These are phyloP conservation scores for Gossypium lobatum DNA, from an alignment of 441 rosid species.

Conservation along the genomic window DNA sequence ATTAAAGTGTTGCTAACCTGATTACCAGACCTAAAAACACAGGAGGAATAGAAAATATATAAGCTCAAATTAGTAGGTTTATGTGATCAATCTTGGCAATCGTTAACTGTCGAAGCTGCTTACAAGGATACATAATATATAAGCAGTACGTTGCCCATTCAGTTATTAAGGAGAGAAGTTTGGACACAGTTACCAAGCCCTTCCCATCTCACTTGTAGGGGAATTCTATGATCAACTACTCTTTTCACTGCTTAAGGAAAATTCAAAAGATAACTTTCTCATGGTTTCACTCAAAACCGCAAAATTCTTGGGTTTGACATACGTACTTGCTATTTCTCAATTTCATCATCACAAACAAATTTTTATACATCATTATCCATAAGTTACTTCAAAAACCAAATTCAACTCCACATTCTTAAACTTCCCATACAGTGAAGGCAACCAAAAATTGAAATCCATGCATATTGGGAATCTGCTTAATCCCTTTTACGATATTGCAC, in stretches of 20 bases:
- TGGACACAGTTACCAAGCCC: not conserved
- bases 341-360: not conserved
- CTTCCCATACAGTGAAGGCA: not conserved
- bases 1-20: not conserved
- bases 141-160: conserved; percentile 22
- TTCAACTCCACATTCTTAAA: conserved; percentile 1
- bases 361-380: not conserved
- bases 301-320: not conserved
- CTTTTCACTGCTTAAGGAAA: not conserved
- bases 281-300: not conserved
- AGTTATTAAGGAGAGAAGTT: conserved; percentile 19
- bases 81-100: not conserved
- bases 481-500: not conserved
- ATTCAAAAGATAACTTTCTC: conserved; percentile 3
- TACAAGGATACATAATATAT: conserved; percentile 35
- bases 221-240: not conserved
- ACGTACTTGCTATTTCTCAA: not conserved
- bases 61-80: not conserved
- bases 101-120: not conserved
- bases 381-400: conserved; percentile 1
- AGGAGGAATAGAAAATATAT: not conserved
- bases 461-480: not conserved
- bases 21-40: not conserved
- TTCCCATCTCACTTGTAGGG: not conserved
- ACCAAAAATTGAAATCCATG: not conserved